Percentiles rank a stretch among this genome's conserved stretches.
These are phyloP conservation scores for Phialocephala sp. DNA, from an alignment of 2,329 filamentous ascomycete species.

Conservation along the genomic window DNA sequence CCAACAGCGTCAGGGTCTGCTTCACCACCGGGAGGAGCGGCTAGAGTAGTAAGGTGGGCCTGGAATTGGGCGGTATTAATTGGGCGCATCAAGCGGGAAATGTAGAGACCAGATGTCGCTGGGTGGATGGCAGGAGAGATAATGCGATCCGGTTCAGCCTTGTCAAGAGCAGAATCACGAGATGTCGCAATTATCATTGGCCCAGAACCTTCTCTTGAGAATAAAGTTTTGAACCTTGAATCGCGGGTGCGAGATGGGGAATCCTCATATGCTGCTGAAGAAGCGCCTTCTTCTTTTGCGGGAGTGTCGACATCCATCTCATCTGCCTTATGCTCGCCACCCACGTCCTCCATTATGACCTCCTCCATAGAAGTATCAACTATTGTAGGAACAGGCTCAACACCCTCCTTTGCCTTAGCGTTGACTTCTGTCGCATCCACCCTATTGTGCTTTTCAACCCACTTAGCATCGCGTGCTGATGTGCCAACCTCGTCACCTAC, in stretches of 20 bases:
- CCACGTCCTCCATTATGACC: constrained; percentile 22
- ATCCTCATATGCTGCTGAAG: constrained; percentile 12
- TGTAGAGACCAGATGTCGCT: constrained; percentile 81
- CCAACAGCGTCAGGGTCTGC: constrained; percentile 62
- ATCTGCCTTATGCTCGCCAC: constrained; percentile 11
- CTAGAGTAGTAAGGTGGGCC: constrained; percentile 72
- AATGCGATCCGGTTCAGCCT: constrained; percentile 37
- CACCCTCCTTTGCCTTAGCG: constrained; percentile 14
- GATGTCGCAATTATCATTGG: constrained; percentile 20
- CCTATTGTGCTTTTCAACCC: constrained; percentile 38
- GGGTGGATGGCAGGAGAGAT: constrained; percentile 68
- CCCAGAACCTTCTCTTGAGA: constrained; percentile 27
- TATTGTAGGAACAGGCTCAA: constrained; percentile 21
- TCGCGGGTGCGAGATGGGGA: constrained; percentile 41
- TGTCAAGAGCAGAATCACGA: constrained; percentile 27
- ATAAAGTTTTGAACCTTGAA: constrained; percentile 55
- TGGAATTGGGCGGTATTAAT: constrained; percentile 72
- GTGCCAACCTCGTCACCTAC: constrained; percentile 24
- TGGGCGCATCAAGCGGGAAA: constrained; percentile 88
- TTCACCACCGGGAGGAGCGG: constrained; percentile 59
- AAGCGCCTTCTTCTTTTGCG: constrained; percentile 13
- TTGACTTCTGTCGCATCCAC: constrained; percentile 29
- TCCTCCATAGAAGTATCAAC: constrained; percentile 22
- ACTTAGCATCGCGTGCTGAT: constrained; percentile 31
- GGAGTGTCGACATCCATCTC: constrained; percentile 16